Conservation (phyloP, 148 eudicot species). For the Nyssa sinensis region DNA sequence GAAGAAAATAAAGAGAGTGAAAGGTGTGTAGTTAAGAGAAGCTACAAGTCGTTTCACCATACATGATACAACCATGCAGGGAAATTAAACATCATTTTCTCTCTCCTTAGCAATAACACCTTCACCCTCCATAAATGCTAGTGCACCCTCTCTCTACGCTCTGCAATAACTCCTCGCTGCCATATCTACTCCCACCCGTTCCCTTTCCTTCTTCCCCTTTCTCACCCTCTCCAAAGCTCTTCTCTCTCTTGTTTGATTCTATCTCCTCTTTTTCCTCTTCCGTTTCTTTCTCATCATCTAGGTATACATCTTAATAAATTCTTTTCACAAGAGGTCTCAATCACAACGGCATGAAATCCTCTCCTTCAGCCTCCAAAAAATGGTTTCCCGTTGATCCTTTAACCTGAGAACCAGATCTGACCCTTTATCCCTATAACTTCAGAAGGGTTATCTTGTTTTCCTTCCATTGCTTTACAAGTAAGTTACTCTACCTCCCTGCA, state of each 20-base stretch:
- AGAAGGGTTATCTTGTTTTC: not conserved
- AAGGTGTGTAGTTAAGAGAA: not conserved
- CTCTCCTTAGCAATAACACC: conserved; percentile 26
- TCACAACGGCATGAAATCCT: conserved; percentile 4
- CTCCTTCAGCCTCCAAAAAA: not conserved
- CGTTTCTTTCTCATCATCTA: not conserved
- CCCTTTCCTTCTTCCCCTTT: not conserved
- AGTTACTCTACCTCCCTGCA: not conserved
- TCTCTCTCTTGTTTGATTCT: not conserved
- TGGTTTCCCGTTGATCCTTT: conserved; percentile 15
- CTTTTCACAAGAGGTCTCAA: conserved; percentile 33
- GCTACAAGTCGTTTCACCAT: not conserved
- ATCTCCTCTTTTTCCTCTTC: not conserved
- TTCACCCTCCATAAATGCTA: conserved; percentile 36
- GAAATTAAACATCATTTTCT: conserved; percentile 3
- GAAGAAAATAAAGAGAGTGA: not conserved
- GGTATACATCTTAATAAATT: conserved; percentile 27
- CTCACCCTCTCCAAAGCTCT: not conserved
- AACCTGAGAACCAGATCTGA: conserved; percentile 10
- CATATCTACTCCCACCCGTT: conserved; percentile 21
- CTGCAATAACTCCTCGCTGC: conserved; percentile 41
- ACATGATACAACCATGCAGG: not conserved
- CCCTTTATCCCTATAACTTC: not conserved
- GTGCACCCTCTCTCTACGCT: conserved; percentile 44
- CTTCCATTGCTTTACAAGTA: not conserved